Percentiles rank a stretch among this genome's conserved stretches.
Evolutionary conservation across 208 protist genomes (phyloP).

Genomic region (Blastocrithidia nonstop): DNA sequence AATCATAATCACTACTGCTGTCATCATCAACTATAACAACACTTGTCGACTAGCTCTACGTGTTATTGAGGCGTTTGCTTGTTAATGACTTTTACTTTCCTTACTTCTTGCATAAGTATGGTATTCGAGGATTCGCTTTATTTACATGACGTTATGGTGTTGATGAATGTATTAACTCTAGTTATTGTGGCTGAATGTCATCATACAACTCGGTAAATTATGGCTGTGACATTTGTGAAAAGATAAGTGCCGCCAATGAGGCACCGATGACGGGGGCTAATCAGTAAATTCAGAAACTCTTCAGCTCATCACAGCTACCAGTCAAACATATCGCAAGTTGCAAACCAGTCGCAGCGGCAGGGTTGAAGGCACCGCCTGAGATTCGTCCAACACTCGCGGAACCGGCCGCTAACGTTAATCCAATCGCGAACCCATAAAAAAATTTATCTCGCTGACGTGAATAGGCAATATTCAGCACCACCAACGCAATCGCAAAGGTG

Average conservation of each 20-base stretch:
- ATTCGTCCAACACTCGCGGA: constrained; percentile 43
- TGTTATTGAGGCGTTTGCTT: too few relatives aligned
- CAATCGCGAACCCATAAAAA: constrained; percentile 71
- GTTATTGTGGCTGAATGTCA: too few relatives aligned
- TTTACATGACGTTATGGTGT: too few relatives aligned
- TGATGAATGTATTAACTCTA: too few relatives aligned
- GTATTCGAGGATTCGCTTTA: too few relatives aligned
- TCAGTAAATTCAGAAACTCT: constrained; percentile 73
- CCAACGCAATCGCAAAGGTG: constrained; percentile 59
- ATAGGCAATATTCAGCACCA: constrained; percentile 64
- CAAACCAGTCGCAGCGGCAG: constrained; percentile 61
- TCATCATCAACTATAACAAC: too few relatives aligned
- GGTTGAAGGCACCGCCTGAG: constrained; percentile 72
- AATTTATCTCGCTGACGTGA: constrained; percentile 53
- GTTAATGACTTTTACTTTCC: too few relatives aligned
- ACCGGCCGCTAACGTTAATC: constrained; percentile 59
- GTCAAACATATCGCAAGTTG: constrained; percentile 59
- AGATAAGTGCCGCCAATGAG: constrained; percentile 37
- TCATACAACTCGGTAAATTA: constrained; percentile 1
- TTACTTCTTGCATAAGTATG: too few relatives aligned
- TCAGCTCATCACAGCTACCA: constrained; percentile 43
- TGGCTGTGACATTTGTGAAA: constrained; percentile 56
- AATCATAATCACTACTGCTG: too few relatives aligned
- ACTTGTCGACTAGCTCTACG: too few relatives aligned
- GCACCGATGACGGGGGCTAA: constrained; percentile 52